Evolutionary conservation across 148 eudicot genomes (phyloP), one percentile per base, ranked within the genome.

Genomic region (Heliamphora exappendiculata): DNA sequence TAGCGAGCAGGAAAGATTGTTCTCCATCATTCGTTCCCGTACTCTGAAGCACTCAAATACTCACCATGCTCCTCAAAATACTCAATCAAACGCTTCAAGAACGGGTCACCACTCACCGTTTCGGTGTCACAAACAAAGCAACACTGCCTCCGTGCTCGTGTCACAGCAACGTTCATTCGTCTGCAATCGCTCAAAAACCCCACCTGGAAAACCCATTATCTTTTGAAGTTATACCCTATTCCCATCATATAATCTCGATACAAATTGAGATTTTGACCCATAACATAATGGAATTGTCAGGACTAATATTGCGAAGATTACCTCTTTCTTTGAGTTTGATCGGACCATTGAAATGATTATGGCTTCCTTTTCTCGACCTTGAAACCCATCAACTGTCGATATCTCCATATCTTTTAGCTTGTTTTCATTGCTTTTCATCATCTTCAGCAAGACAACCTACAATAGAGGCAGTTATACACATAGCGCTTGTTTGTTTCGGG

Each of bases 111-210:
- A 39, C 79, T 92, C 73, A 95, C 99, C 44, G 99, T 95, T 87
- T 95, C 99, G 8, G 94, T 88, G 87, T 95, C 94, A 66, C 99
- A 95, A 62, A 95, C 80, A 77, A 95, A 83, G 70, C 96, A 92
- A 67, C 99, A 95, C 67, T 92, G 99, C 78, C 99, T 86, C 83
- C 99, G 90, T 75, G 99, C 94, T 72, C 97, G 94, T 63, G 99
- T 95, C 81, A 95, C 99, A 24, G 97, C 99, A 80, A 95, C 97
- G 78, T 95, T 95, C 99, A 91, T 95, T 78, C 99, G 86, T 82
- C 99, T 89, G 34, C 83, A 92, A 69, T 95, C 99, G 72, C 93
- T 88, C 72, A 95, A 78, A 90, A 95, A 92, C 3, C 99, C 97
- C 65, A 92, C 98, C 98, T 95, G 87, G 53, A 80, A 36, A 72